phyloP scores from a whole-genome alignment of 2,329 filamentous ascomycete genomes.

The Aureobasidium musti region DNA sequence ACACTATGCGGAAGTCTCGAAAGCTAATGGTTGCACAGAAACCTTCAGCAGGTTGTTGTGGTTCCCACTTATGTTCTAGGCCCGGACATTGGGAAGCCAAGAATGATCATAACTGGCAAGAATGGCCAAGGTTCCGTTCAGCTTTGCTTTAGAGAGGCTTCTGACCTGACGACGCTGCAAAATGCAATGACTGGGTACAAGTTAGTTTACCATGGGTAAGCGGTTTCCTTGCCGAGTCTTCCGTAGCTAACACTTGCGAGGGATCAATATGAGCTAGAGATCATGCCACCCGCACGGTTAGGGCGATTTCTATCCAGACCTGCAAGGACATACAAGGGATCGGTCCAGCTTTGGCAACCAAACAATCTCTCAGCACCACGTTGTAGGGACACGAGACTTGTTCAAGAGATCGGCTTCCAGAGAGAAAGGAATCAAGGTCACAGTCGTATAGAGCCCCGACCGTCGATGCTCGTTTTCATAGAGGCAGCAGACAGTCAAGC shows the following conservation, averaged over 20 bases:
- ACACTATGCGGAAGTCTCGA: neutral
- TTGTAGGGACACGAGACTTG: neutral
- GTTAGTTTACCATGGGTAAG: neutral
- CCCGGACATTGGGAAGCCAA: neutral
- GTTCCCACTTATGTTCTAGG: neutral
- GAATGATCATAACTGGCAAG: neutral
- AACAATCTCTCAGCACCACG: neutral
- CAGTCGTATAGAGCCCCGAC: neutral
- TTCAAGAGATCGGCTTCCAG: neutral
- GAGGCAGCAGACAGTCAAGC: neutral
- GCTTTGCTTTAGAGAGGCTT: neutral
- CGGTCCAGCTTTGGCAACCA: neutral
- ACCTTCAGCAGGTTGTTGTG: neutral
- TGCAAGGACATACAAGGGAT: neutral
- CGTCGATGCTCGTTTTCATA: neutral
- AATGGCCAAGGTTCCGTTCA: neutral
- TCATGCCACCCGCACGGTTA: neutral
- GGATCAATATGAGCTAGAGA: neutral
- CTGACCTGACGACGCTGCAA: neutral
- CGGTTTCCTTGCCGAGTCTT: neutral
- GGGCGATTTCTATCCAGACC: neutral
- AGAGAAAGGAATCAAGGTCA: neutral
- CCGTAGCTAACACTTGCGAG: neutral
- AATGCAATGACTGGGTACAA: neutral
- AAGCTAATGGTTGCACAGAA: neutral